Percentiles rank a stretch among this genome's conserved stretches.
Evolutionary conservation across 2,329 filamentous ascomycete genomes (phyloP).

Genomic region (Trichoderma aggressivum): DNA sequence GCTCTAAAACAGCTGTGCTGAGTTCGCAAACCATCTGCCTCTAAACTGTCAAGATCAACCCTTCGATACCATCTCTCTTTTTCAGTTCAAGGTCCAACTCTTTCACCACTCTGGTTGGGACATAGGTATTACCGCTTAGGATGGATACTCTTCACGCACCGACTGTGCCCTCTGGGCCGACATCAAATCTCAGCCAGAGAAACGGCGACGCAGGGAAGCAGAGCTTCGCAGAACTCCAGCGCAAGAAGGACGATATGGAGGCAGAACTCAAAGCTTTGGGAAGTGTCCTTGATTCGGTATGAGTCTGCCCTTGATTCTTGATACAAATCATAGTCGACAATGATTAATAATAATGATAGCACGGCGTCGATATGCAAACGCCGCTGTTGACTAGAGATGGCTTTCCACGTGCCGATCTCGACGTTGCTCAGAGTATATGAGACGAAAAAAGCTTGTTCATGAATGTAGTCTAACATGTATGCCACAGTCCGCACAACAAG

Average conservation of each 20-base stretch:
- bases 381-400: constrained; percentile 83
- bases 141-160: constrained; percentile 59
- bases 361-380: constrained; percentile 91
- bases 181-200: constrained; percentile 50
- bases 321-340: not conserved
- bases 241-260: constrained; percentile 80
- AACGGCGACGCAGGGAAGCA: constrained; percentile 63
- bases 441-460: not conserved
- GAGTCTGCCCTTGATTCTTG: constrained; percentile 27
- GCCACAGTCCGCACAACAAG: constrained; percentile 84
- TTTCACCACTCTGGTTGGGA: not conserved
- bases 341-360: constrained; percentile 54
- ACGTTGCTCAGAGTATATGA: constrained; percentile 82
- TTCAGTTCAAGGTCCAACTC: not conserved
- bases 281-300: constrained; percentile 81
- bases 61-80: not conserved
- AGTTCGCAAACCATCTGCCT: not conserved
- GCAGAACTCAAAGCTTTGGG: constrained; percentile 81
- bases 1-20: not conserved
- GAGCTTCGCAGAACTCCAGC: constrained; percentile 75
- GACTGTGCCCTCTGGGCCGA: constrained; percentile 69
- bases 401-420: constrained; percentile 88
- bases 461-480: not conserved
- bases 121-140: constrained; percentile 12
- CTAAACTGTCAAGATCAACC: not conserved